Conservation (phyloP, 176 grass and related monocot species). For the Chloris gayana region DNA sequence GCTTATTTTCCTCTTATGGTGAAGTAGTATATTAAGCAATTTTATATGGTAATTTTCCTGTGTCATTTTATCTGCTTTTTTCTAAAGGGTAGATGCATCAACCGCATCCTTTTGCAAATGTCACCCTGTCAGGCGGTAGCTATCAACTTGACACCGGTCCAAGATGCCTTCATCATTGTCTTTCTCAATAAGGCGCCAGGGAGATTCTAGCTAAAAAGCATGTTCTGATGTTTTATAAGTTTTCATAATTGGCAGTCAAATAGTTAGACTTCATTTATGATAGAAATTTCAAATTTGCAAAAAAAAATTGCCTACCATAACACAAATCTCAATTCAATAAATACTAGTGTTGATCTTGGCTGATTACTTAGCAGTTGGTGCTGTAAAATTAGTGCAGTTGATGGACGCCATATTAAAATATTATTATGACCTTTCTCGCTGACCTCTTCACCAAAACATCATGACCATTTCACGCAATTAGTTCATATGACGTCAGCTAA, state of each 20-base stretch:
- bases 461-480: neutral
- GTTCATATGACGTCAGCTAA: neutral
- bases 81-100: neutral
- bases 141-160: constrained; percentile 3
- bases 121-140: constrained; percentile 5
- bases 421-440: constrained; percentile 17
- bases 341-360: neutral
- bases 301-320: neutral
- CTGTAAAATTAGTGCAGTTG: neutral
- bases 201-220: neutral
- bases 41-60: too few species aligned
- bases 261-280: constrained; percentile 34
- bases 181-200: neutral
- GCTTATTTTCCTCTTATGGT: neutral
- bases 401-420: neutral
- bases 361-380: neutral
- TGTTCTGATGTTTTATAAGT: constrained; percentile 14
- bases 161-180: neutral
- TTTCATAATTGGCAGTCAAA: constrained; percentile 8
- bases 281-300: neutral
- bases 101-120: neutral
- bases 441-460: too few species aligned
- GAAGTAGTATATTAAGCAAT: neutral
- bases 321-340: constrained; percentile 2
- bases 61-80: neutral